phyloP scores from a whole-genome alignment of 805 yeast genomes.

The Lipomyces mesembrius region DNA sequence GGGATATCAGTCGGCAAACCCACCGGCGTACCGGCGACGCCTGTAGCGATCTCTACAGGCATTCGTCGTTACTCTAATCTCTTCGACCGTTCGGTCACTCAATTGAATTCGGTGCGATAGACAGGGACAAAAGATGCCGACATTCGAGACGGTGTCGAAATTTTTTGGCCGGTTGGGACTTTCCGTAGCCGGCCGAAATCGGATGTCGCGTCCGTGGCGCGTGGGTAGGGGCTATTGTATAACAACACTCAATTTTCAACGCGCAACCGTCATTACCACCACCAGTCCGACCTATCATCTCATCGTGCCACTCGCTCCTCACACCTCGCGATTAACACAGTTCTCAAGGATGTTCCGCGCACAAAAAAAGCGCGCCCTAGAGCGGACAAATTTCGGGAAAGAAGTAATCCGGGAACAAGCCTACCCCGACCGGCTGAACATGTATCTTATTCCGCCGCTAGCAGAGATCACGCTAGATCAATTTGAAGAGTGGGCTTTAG shows the following conservation, averaged over 20 bases:
- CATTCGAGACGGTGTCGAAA: neutral
- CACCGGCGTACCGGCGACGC: slow-evolving; percentile 5
- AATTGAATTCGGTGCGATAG: neutral
- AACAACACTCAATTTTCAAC: no score
- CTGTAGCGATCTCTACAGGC: neutral
- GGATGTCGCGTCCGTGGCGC: neutral
- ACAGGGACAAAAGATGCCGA: neutral
- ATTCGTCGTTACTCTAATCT: neutral
- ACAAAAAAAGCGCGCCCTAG: slow-evolving; percentile 40
- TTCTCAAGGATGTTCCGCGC: slow-evolving; percentile 42
- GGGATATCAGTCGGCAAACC: neutral
- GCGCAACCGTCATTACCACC: no score
- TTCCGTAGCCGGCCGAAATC: neutral
- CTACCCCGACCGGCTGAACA: slow-evolving; percentile 66
- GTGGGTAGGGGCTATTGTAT: neutral
- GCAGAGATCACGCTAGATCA: slow-evolving; percentile 89
- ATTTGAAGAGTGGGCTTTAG: slow-evolving; percentile 95
- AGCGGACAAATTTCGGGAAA: slow-evolving; percentile 43
- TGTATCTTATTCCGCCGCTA: slow-evolving; percentile 77
- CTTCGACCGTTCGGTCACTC: neutral
- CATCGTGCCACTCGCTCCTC: no score
- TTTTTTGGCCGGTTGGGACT: neutral
- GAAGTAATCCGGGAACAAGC: slow-evolving; percentile 47
- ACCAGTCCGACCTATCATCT: no score
- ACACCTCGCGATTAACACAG: neutral